A percentile compares a stretch with the other conserved stretches of the same genome.
These are phyloP conservation scores for Hypericum perforatum DNA, from an alignment of 345 rosid species.

Conservation along the genomic window DNA sequence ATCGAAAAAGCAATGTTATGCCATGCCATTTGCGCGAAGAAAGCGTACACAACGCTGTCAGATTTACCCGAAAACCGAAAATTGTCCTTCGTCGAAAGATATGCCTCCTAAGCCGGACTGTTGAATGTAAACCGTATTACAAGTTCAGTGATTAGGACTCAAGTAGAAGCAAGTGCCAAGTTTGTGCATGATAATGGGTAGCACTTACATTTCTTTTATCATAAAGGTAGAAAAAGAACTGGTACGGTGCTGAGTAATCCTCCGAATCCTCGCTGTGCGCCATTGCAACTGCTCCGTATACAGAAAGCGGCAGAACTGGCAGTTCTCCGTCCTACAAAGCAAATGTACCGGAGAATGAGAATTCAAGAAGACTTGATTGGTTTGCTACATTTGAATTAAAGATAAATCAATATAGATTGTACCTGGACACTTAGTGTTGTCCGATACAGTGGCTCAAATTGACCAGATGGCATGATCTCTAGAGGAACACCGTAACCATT, in stretches of 20 bases:
- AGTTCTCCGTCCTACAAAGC: conserved; percentile 68
- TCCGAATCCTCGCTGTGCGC: conserved; percentile 77
- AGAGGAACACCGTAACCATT: conserved; percentile 61
- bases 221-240: conserved; percentile 82
- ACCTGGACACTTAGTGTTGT: conserved; percentile 74
- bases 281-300: conserved; percentile 90
- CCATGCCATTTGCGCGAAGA: background rate
- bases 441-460: conserved; percentile 86
- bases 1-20: background rate
- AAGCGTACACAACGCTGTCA: conserved; percentile 1
- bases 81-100: conserved; percentile 91
- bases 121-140: background rate
- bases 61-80: conserved; percentile 78
- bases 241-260: conserved; percentile 83
- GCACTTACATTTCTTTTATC: conserved; percentile 75
- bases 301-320: conserved; percentile 81
- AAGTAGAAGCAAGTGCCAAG: background rate
- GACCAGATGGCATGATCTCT: conserved; percentile 85
- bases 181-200: conserved; percentile 2
- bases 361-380: background rate
- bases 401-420: background rate
- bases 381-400: background rate
- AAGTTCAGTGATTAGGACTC: conserved; percentile 5
- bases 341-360: conserved; percentile 6
- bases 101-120: conserved; percentile 92